Evolutionary conservation across 2,329 filamentous ascomycete genomes (phyloP), one percentile per base, ranked within the genome.

Genomic region (Aspergillus pseudoviridinutans): DNA sequence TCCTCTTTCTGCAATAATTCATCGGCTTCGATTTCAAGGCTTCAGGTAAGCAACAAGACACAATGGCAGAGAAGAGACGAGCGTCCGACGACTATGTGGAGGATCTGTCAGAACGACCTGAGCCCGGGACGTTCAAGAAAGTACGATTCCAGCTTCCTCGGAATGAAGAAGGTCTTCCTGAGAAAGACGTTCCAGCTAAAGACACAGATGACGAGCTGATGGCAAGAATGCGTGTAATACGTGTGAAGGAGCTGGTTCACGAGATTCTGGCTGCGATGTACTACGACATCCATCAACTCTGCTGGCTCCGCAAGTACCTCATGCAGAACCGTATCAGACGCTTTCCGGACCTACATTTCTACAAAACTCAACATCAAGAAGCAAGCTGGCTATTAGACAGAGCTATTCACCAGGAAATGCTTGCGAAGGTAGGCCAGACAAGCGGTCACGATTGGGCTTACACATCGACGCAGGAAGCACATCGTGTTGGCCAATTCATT

Each of bases 191-290:
- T 24, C 44, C n/a, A 25, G 20, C 20, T 24, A 7, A 24, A 25
- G 5, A 44, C 9, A 22, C 41, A 22, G 44, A 47, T 4, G 9
- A 46, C 42, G 42, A 46, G 8, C 22, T 47, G 44, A 10, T 10
- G 4, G 44, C 25, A 24, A 47, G 24, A 24, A 4, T 10, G 10
- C 14, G 24, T n/a, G 10, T 7, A 35, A 51, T 38, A 20, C 27
- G n/a, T 10, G 14, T 29, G 38, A 28, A 38, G 3, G 28, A 50
- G 14, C 9, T 22, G 24, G 49, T 52, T 28, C 8, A 10, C 14
- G 55, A 56, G 20, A 56, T 58, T 9, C 8, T 59, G 50, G 57
- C 53, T 17, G 57, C 53, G 14, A 53, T 59, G 32, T 56, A 59
- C 50, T 54, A 27, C 32, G 54, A 56, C 32, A 56, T 59, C 47